Percentiles rank a stretch among this genome's conserved stretches.
Evolutionary conservation across 495 filamentous ascomycete genomes (phyloP).

Genomic region (Xylaria venustula): DNA sequence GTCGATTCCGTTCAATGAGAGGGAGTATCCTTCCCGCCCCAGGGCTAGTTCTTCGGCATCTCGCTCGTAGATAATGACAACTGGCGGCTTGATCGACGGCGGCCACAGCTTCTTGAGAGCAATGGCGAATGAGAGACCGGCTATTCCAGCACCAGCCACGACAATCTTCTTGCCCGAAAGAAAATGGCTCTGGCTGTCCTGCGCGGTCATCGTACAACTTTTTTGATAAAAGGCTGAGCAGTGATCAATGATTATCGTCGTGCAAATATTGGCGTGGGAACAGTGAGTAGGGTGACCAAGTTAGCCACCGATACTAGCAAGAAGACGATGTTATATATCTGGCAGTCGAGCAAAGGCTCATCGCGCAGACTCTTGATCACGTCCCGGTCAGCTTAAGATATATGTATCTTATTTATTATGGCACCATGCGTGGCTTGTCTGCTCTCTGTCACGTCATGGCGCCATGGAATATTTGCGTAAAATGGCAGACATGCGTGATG

Average conservation of each 20-base stretch:
- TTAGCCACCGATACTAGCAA: background rate
- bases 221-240: background rate
- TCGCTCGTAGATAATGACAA: constrained; percentile 34
- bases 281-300: background rate
- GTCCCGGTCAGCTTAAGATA: background rate
- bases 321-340: background rate
- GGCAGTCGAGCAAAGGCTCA: background rate
- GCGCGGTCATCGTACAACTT: background rate
- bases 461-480: too few relatives aligned
- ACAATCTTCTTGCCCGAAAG: constrained; percentile 37
- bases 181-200: constrained; percentile 9
- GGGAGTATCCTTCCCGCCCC: constrained; percentile 32
- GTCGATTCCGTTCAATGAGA: constrained; percentile 34
- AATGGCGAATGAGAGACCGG: constrained; percentile 34
- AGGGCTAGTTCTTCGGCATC: constrained; percentile 17
- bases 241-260: background rate
- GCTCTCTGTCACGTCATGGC: background rate
- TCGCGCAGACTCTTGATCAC: background rate
- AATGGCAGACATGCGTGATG: background rate
- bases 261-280: background rate
- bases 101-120: constrained; percentile 32
- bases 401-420: too few relatives aligned
- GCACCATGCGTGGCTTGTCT: too few relatives aligned
- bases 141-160: constrained; percentile 36
- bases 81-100: constrained; percentile 16